Base-by-base conservation (phyloP, 108 stramenopile species). In the Chaetoceros tenuissimus region DNA sequence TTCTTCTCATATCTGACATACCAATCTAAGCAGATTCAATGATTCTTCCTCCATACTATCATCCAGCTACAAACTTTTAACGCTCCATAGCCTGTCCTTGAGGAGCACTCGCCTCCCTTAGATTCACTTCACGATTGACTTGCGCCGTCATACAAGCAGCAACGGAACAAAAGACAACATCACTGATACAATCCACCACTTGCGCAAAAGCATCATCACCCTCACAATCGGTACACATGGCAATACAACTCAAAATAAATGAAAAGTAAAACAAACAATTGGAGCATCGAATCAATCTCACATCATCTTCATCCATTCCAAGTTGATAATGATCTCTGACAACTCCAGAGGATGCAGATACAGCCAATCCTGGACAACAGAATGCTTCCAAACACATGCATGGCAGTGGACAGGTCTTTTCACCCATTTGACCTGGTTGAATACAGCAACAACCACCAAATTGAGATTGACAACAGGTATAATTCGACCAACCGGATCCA, bases 371-470 rank as follows among this genome's bases (percentile, higher is more conserved):
- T 27, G 86, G 73, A 51, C 72, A 84, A 31, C 54, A 63, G 57
- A n/a, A 69, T 28, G 75, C 75, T 57, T 87, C 86, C 34, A 79
- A 46, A 24, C 80, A 84, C 78, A 87, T 81, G 72, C 82, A 81
- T n/a, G 69, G 75, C 34, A 63, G 49, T 28, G 86, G 86, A 47
- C 86, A 87, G 28, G 68, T 46, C 7, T 62, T 56, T 51, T 87
- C 86, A 0, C 86, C 68, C 51, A 75, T 43, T 8, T 78, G 55
- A 28, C 86, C 79, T 8, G 79, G 79, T 52, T 76, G 57, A 28
- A 80, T 60, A 74, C 85, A 87, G 64, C 79, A 81, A 48, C 81
- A 81, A 0, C 85, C 85, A 2, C 85, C 85, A 55, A 81, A 87
- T 63, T 75, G 78, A 17, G 77, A 71, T 63, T 86, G 85, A 57